Evolutionary conservation across 352 stramenopile genomes (phyloP).

Genomic region (Peronospora belbahrii): DNA sequence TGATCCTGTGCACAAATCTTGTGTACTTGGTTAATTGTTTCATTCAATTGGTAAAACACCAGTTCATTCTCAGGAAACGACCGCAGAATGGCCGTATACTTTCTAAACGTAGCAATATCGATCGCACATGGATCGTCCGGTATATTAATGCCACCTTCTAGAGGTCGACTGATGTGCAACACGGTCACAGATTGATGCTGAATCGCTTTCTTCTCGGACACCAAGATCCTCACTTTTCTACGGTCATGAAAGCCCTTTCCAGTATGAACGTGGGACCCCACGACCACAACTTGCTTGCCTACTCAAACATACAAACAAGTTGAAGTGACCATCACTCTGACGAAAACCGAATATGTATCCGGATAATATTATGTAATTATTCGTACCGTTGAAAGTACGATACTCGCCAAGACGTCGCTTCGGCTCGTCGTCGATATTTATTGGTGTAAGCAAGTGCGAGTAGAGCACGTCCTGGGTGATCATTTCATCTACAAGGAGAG

Average conservation of each 20-base stretch:
- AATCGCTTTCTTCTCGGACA: conserved; percentile 56
- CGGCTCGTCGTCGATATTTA: not conserved
- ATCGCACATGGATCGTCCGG: conserved; percentile 70
- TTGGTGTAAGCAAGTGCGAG: conserved; percentile 54
- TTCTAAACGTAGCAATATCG: conserved; percentile 59
- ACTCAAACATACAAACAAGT: conserved; percentile 1
- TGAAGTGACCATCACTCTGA: not conserved
- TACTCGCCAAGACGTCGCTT: too few species aligned
- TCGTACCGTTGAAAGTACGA: conserved; percentile 53
- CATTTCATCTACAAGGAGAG: conserved; percentile 36
- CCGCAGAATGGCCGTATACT: conserved; percentile 72
- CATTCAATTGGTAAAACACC: conserved; percentile 60
- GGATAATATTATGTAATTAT: too few species aligned
- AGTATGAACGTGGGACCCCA: conserved; percentile 50
- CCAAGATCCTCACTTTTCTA: conserved; percentile 59
- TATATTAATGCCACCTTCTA: conserved; percentile 52
- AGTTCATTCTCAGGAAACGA: conserved; percentile 69
- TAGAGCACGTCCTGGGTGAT: conserved; percentile 40
- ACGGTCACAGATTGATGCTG: conserved; percentile 48
- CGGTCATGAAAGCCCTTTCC: conserved; percentile 49
- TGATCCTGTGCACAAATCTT: conserved; percentile 46
- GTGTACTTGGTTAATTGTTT: conserved; percentile 51
- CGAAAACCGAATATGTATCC: too few species aligned
- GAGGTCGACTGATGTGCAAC: conserved; percentile 61
- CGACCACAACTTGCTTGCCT: conserved; percentile 49